Base-by-base conservation (phyloP, 2,329 filamentous ascomycete genomes). In the Aureobasidium uvarum region DNA sequence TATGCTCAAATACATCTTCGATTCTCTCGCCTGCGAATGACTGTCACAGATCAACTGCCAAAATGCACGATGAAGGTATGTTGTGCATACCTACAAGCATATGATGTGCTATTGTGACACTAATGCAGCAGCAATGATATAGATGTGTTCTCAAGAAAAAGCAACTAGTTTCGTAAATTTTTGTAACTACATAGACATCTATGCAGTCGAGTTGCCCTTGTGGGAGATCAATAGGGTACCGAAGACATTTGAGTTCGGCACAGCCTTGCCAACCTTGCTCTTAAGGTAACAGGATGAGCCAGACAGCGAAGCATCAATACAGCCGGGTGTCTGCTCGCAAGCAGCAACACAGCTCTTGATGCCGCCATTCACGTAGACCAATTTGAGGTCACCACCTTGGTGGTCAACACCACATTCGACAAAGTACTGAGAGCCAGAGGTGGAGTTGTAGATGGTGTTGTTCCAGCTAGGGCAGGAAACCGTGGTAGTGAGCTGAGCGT, bases 371-470 rank as follows among this genome's bases (percentile, higher is more conserved):
- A 70, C 71, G 41, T 64, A 64, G 7, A 69, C 54, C 36, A 67
- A 66, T 13, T 64, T 63, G 43, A 75, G 66, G 62, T 76, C 73
- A 16, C 72, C 71, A 20, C 71, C 73, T 11, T 62, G 20, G 62
- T 73, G 72, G 62, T 76, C 74, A 59, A 74, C 71, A 46, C 72
- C 72, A 54, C 74, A 76, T 60, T 73, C 70, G 58, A 74, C 67
- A n/a, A 68, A 58, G 60, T 69, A 74, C 54, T 67, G 66, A 25
- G 67, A 60, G 46, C 70, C 70, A 36, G 67, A 66, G 3, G 63
- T 51, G 20, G 65, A 28, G 56, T 65, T 55, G n/a, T 20, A 36
- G 8, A 60, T 38, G n/a, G 70, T 69, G 33, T 60, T 46, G 67
- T 72, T 68, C 13, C 67, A 67, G 6, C 62, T 64, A 2, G 70